phyloP scores from a whole-genome alignment of 257 asterid genomes.

The Rehmannia glutinosa region DNA sequence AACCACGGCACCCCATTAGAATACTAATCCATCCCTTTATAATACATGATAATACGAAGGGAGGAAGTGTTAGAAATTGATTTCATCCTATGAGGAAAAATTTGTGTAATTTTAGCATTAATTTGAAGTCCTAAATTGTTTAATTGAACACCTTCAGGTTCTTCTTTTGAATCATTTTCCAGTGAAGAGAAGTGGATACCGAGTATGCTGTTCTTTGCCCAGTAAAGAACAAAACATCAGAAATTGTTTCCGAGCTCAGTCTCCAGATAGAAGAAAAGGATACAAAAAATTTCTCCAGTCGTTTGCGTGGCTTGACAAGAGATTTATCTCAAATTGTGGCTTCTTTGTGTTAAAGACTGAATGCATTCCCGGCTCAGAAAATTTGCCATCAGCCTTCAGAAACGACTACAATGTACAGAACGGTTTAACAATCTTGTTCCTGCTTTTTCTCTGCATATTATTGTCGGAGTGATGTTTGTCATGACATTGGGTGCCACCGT shows the following conservation, averaged over 20 bases:
- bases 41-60: neutral
- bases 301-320: constrained; percentile 30
- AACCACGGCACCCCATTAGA: neutral
- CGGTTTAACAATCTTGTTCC: constrained; percentile 26
- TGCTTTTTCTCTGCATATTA: constrained; percentile 31
- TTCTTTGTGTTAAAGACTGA: constrained; percentile 29
- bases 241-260: constrained; percentile 20
- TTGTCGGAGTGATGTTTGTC: constrained; percentile 66
- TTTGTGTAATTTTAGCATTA: neutral
- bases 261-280: constrained; percentile 16
- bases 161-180: constrained; percentile 30
- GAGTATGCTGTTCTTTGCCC: constrained; percentile 24
- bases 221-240: constrained; percentile 17
- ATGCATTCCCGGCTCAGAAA: constrained; percentile 28
- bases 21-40: neutral
- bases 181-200: constrained; percentile 23
- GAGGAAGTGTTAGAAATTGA: neutral
- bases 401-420: constrained; percentile 24
- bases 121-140: neutral
- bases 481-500: constrained; percentile 60
- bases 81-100: neutral
- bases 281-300: constrained; percentile 25
- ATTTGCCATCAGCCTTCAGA: constrained; percentile 25
- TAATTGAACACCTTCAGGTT: constrained; percentile 33
- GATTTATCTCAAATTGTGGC: constrained; percentile 27